Evolutionary conservation across 768 basidiomycete species (phyloP).

Genomic region (Tulasnella sp.): DNA sequence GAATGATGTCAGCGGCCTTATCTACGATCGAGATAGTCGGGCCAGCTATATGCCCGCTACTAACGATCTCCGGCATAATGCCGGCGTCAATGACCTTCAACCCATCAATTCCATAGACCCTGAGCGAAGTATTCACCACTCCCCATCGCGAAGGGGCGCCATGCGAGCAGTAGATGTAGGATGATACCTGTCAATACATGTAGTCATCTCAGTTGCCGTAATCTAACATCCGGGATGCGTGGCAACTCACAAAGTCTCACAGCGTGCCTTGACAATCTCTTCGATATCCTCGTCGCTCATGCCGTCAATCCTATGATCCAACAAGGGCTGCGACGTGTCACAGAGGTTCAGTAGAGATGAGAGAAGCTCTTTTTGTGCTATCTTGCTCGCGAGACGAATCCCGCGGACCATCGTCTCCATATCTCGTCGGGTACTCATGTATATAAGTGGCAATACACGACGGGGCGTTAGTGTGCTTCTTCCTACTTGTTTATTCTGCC

Average conservation of each 20-base stretch:
- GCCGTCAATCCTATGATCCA: slow-evolving; percentile 31
- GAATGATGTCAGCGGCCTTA: too few relatives aligned
- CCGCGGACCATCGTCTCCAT: slow-evolving; percentile 5
- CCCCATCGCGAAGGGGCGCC: slow-evolving; percentile 44
- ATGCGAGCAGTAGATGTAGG: slow-evolving; percentile 31
- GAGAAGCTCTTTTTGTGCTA: not conserved
- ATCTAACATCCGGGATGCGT: too few relatives aligned
- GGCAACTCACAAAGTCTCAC: slow-evolving; percentile 34
- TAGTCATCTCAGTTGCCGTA: too few relatives aligned
- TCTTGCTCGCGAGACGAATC: not conserved
- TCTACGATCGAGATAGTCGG: slow-evolving; percentile 15
- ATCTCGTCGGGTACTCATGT: slow-evolving; percentile 7
- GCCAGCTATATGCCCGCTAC: slow-evolving; percentile 28
- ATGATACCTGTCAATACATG: too few relatives aligned
- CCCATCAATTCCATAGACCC: slow-evolving; percentile 51
- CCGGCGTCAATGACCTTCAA: slow-evolving; percentile 50
- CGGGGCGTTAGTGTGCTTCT: not conserved
- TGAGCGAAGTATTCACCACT: slow-evolving; percentile 41
- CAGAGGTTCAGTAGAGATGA: slow-evolving; percentile 29
- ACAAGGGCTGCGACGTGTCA: slow-evolving; percentile 29
- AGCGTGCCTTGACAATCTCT: slow-evolving; percentile 26
- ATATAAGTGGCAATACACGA: not conserved
- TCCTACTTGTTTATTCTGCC: too few relatives aligned
- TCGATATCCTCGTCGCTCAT: slow-evolving; percentile 29
- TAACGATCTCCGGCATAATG: slow-evolving; percentile 41